Evolutionary conservation across 345 rosid genomes (phyloP), one percentile per base, ranked within the genome.

Genomic region (Boechera divaricarpa): DNA sequence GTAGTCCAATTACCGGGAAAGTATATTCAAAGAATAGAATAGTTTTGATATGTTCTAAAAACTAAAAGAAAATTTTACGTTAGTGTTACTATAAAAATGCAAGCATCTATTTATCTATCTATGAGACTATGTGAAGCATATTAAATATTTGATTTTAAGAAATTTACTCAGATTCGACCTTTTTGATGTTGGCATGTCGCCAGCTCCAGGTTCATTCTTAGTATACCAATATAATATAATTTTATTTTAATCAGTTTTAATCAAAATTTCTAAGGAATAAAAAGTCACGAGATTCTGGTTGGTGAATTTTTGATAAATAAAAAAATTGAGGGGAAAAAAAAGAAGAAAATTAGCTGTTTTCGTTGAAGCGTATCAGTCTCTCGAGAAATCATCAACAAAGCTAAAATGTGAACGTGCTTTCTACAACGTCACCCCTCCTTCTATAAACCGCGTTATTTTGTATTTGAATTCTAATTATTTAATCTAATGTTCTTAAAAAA

Each of bases 391-490:
- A 51, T 60, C 18, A 68, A 69, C 48, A 53, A 2, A 53, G 36
- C 64, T 53, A 10, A 48, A 70, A 65, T 48, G 62, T 39, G 72
- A 66, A 77, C 81, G 81, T 77, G 81, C 77, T 39, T 71, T 71
- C 81, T 65, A 71, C 72, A 72, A 72, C 68, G 68, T 65, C 73
- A 57, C 18, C 3, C 28, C 24, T 52, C 60, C 55, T 7, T 55
- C 9, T 39, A 4, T 26, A 65, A 71, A 71, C 57, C 73, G 77
- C 68, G 77, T 77, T 65, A 49, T 39, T 21, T 57, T 38, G 55
- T 48, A 29, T 56, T 77, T 44, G 66, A 63, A 9, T 64, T 12
- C 55, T 58, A 57, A 13, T 77, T 56, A 16, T 55, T 45, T 51
- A 63, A 6, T 63, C 0, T 10, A 33, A 0, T 16, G 29, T 77